Evolutionary conservation across 164 flowering plant species (phyloP), one percentile per base, ranked within the genome.

Genomic region (Hamamelis virginiana): DNA sequence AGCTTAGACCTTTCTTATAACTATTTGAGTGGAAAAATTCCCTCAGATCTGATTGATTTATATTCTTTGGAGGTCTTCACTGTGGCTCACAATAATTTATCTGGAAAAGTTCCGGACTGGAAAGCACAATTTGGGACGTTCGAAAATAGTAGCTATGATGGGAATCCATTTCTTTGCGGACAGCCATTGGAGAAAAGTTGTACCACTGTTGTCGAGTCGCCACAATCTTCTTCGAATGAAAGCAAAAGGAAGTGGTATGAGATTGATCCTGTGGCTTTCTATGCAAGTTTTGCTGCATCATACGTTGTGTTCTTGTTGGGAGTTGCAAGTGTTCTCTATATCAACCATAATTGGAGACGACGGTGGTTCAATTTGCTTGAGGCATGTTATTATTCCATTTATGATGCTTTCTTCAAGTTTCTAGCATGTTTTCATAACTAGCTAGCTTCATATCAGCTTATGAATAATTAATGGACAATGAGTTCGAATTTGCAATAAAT

Each of bases 1-100:
- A 68, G 65, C 56, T 59, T 68, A 14, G 71, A 59, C 45, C 71
- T 68, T 56, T 67, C 70, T 16, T 11, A 19, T 19, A 62, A 47
- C 16, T 4, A 19, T 2, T 62, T 69, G 65, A 23, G 22, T 21
- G 66, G 66, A 9, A 14, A 25, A 8, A 50, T 69, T 6, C 66
- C 66, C 48, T 22, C 47, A 3, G 48, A n/a, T 6, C 18, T 69
- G 44, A 19, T 9, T 11, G 19, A 12, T 8, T 28, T 61, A 18
- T n/a, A n/a, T n/a, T n/a, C n/a, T n/a, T n/a, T n/a, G n/a, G n/a
- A n/a, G n/a, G n/a, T n/a, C n/a, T n/a, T n/a, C n/a, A n/a, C n/a
- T n/a, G n/a, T n/a, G n/a, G n/a, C n/a, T n/a, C n/a, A n/a, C n/a
- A n/a, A n/a, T n/a, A 4, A n/a, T 33, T 59, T 69, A 11, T 60